These are phyloP conservation scores for Phytophthora pini DNA, from an alignment of 352 stramenopile species.

Conservation along the genomic window DNA sequence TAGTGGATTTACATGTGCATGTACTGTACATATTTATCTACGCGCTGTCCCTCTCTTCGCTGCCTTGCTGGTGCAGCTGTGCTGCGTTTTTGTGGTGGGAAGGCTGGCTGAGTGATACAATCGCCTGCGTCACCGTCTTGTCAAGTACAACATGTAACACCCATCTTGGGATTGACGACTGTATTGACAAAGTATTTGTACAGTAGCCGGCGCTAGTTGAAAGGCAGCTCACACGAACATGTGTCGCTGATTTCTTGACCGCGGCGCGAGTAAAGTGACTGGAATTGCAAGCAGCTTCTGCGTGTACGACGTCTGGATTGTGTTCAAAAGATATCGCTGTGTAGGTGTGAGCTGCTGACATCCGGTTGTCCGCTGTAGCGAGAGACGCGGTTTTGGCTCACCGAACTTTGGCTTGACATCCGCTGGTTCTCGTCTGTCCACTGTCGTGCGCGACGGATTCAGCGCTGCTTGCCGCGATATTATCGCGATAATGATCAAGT, in stretches of 20 bases:
- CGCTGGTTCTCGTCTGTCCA: slow-evolving; percentile 11
- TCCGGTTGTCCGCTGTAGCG: neutral
- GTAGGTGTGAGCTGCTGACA: neutral
- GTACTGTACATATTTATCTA: neutral
- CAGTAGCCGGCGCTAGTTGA: neutral
- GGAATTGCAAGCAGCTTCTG: neutral
- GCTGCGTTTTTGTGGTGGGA: neutral
- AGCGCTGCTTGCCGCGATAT: neutral
- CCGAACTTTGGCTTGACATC: slow-evolving; percentile 3
- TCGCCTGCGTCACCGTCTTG: neutral
- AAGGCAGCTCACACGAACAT: slow-evolving; percentile 1
- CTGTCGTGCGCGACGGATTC: slow-evolving; percentile 9
- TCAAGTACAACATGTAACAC: neutral
- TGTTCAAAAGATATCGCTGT: slow-evolving; percentile 1
- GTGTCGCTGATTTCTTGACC: too few species aligned
- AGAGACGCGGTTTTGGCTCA: neutral
- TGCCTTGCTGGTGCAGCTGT: neutral
- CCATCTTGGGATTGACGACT: too few species aligned
- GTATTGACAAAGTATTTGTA: neutral
- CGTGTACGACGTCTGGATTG: neutral
- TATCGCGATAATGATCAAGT: neutral
- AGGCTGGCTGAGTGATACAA: neutral
- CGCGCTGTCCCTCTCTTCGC: too few species aligned
- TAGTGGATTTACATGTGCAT: neutral
- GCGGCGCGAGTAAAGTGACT: neutral